Base-by-base conservation (phyloP, 352 stramenopile species). In the Pythium volutum region DNA sequence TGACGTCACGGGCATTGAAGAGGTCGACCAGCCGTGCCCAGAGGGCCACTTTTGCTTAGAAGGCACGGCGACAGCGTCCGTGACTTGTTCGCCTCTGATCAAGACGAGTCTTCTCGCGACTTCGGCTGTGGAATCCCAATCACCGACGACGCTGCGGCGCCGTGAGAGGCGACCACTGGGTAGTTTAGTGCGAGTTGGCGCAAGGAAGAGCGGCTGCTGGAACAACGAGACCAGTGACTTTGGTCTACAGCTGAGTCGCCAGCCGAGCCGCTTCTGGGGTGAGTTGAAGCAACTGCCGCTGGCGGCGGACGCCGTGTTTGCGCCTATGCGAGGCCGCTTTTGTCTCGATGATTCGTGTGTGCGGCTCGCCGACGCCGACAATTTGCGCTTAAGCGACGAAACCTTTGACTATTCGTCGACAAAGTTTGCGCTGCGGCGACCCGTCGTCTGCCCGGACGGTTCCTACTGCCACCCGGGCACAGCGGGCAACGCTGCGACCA, bases 211-310 rank as follows among this genome's bases (percentile, higher is more conserved):
- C 22, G 91, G 82, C 4, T 99, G 96, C 64, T 98, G 96, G 85
- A 91, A 95, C 54, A 99, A 99, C 68, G 86, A 84, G 45, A 98
- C 96, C 3, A 62, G 86, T 25, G 96, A 99, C 57, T 98, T 98
- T 67, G 96, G 96, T 7, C 73, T 99, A 12, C 95, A 98, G 69
- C 62, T 96, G 26, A 97, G 88, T 42, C 57, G 67, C 1, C 67
- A 76, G 15, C 88, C 91, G 33, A 85, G 76, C 16, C 82, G 88
- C 33, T 96, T 98, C 68, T 99, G 96, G 96, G 88, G 93, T 70
- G 96, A 99, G 65, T 65, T 88, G 22, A 89, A 96, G 34, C 69
- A 94, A 48, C 75, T 98, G 15, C 96, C 96, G 14, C 73, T 99
- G 7, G 72, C 87, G 38, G 69, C 77, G 12, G 79, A 89, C 10